Evolutionary conservation across 139 green algal genomes (phyloP), one percentile per base, ranked within the genome.

Genomic region (Penium margaritaceum): DNA sequence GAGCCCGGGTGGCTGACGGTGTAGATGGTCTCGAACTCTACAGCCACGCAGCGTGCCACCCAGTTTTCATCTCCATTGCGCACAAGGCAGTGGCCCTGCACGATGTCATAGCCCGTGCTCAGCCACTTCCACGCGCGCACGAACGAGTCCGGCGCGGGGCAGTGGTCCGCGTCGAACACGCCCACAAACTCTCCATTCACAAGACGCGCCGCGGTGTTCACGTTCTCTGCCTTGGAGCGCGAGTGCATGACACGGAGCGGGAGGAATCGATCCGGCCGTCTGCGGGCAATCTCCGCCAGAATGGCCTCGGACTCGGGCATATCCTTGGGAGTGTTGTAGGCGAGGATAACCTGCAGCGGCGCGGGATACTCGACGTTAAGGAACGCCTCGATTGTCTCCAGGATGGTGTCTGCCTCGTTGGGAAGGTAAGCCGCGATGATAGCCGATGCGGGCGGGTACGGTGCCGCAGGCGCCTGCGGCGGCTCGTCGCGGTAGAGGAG

Each of bases 361-460:
- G 66, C 67, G 29, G 66, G 61, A 27, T 80, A 74, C 43, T 80
- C 73, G 19, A 76, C 32, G 29, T 76, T 67, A 12, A 76, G 38
- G 2, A 76, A 76, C 15, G 68, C 68, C 43, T 74, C 65, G 27
- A 80, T 71, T 7, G 73, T 80, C 24, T 80, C 73, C 36, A 80
- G 37, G 12, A 80, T 73, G 37, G 67, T 80, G 38, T 80, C 73
- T 17, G 70, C 70, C 19, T 80, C 73, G 30, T 80, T 80, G 2
- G 73, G 73, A 27, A 80, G 66, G 17, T 80, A 80, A 21, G 73
- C 73, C 14, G 67, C 73, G 43, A 80, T 75, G 73, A 80, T 78
- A 32, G 60, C 71, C 7, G 68, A 76, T 33, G 68, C 68, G 27
- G 68, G 68, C 24, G 68, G 68, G 24, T 76, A 76, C 7, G 68